Base-by-base conservation (phyloP, 2,329 filamentous ascomycete species). In the Macrophomina phaseolina region DNA sequence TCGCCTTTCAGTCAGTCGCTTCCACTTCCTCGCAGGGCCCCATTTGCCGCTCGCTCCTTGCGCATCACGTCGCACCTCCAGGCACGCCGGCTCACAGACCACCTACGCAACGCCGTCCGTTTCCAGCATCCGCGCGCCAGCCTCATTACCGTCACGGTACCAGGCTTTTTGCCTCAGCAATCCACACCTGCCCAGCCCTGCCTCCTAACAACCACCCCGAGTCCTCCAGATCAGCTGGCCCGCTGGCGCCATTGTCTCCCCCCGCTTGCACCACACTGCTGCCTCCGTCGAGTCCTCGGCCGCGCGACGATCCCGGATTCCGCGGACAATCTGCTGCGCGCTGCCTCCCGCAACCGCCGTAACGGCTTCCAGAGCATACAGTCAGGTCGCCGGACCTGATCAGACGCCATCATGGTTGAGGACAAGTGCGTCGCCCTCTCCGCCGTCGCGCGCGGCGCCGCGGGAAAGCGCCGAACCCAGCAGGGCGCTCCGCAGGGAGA, bases 391-490 rank as follows among this genome's bases (percentile, higher is more conserved):
- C 23, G n/a, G 62, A 55, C 62, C 48, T 53, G 62, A 49, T 38
- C 16, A 23, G 14, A 51, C 64, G 68, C 48, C 71, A 73, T 23
- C 65, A 77, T 77, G 74, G 69, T 80, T 34, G 78, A 79, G 76
- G 78, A 80, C 71, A 80, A 80, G 77, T 80, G 76, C 53, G 64
- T 58, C 40, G 62, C 62, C 62, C 62, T 36, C 48, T 32, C 49
- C 40, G 18, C 55, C 55, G 46, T 14, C 28, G 8, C 36, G 56
- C 28, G 40, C 56, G 36, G 11, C 40, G 34, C 40, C 12, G 38
- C 53, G 18, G 12, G 36, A 18, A 7, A 32, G 53, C 53, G 56
- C 40, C n/a, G 53, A n/a, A 56, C n/a, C 14, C 28, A 12, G 40
- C 56, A 30, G 18, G 12, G 38, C 56, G 56, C 56, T 48, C 28